phyloP scores from a whole-genome alignment of 2,329 filamentous ascomycete genomes.

The Colletotrichum sansevieriae region DNA sequence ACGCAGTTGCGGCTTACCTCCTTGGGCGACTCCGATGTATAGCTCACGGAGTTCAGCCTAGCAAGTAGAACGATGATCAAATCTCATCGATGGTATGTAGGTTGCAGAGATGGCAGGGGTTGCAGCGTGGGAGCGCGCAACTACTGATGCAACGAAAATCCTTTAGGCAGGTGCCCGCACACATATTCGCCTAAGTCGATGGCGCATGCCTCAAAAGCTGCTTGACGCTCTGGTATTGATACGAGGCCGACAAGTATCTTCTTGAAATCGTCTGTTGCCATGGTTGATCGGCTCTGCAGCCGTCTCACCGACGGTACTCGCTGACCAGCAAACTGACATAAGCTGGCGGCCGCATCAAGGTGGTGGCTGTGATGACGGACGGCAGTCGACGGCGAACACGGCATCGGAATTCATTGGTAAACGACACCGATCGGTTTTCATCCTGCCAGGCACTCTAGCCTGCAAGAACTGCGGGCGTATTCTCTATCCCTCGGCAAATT shows the following conservation, averaged over 20 bases:
- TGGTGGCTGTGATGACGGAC: too few species aligned
- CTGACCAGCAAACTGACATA: slow-evolving; percentile 3
- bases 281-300: neutral
- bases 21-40: slow-evolving; percentile 7
- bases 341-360: too few species aligned
- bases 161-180: slow-evolving; percentile 17
- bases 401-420: too few species aligned
- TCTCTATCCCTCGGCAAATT: slow-evolving; percentile 33
- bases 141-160: slow-evolving; percentile 34
- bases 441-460: too few species aligned
- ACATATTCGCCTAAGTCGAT: neutral
- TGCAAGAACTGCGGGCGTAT: neutral
- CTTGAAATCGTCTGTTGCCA: neutral
- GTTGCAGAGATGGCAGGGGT: slow-evolving; percentile 21
- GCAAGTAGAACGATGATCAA: slow-evolving; percentile 23
- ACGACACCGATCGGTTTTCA: too few species aligned
- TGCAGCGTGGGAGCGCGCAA: slow-evolving; percentile 14
- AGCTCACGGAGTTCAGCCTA: slow-evolving; percentile 1
- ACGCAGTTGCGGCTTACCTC: slow-evolving; percentile 17
- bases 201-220: neutral
- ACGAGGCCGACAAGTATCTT: neutral
- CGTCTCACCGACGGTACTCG: neutral
- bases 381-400: too few species aligned
- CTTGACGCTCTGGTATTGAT: neutral
- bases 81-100: slow-evolving; percentile 25